Evolutionary conservation across 768 basidiomycete genomes (phyloP), one percentile per base, ranked within the genome.

Genomic region (Termitomyces titanicus): DNA sequence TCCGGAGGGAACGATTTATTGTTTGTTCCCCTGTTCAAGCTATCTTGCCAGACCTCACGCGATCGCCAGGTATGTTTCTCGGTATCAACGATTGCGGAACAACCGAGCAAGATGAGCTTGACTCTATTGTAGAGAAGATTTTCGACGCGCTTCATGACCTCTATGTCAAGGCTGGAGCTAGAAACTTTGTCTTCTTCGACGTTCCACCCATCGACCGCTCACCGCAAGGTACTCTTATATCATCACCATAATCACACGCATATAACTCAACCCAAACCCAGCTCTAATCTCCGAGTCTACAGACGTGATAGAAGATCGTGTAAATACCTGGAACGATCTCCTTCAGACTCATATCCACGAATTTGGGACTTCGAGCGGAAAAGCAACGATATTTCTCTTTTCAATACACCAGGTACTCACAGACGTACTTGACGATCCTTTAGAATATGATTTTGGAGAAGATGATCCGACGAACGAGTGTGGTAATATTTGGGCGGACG

Each of bases 41-140:
- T 45, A n/a, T 33, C 29, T n/a, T 12, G 27, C 29, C 18, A 34
- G 39, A 29, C 22, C 22, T 10, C 40, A 35, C 31, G 27, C 33
- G 15, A 37, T 12, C n/a, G n/a, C 5, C 45, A 57, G 56, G 51
- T 5, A 25, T 58, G 1, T 61, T 38, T 24, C 8, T 61, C 13
- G 56, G 56, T 4, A 61, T 61, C 31, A 61, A 61, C 24, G 59
- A 61, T 15, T 54, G 53, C 33, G 53, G 56, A 38, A 39, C 35
- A 8, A 55, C 56, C 12, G 60, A 45, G 11, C 33, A 46, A 31
- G 60, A 61, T 17, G 53, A 57, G 24, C 25, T 61, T 1, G 47
- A 53, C n/a, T 0, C 46, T 3, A 38, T 57, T 18, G 47, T 53
- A 3, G 56, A 58, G 27, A 25, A 22, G 3, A 48, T 58, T 0